phyloP scores from a whole-genome alignment of 1,139 yeast species.

The Diutina sp. region DNA sequence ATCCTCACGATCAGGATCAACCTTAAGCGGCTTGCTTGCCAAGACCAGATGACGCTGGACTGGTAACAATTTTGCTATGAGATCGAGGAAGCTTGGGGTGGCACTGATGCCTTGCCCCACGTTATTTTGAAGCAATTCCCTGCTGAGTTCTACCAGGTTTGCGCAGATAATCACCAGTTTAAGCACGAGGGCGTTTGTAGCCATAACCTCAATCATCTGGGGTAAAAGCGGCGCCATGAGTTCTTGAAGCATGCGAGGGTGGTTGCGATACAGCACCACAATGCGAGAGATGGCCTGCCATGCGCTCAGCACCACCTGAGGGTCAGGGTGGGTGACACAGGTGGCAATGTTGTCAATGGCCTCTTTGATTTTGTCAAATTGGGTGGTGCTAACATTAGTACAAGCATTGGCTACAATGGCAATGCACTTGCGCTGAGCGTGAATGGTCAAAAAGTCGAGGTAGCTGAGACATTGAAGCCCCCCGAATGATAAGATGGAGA shows the following conservation, averaged over 20 bases:
- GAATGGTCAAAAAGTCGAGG: slow-evolving; percentile 79
- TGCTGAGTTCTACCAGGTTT: background rate
- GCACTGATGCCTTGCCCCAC: background rate
- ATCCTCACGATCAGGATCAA: background rate
- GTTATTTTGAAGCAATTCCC: background rate
- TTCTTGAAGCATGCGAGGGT: background rate
- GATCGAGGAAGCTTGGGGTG: background rate
- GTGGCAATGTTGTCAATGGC: slow-evolving; percentile 52
- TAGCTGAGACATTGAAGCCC: slow-evolving; percentile 65
- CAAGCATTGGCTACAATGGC: slow-evolving; percentile 71
- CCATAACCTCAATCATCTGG: slow-evolving; percentile 1
- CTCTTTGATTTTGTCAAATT: slow-evolving; percentile 37
- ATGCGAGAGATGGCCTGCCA: slow-evolving; percentile 58
- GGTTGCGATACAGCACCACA: slow-evolving; percentile 11
- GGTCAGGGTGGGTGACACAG: slow-evolving; percentile 52
- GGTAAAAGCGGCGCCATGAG: background rate
- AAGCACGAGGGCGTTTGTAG: background rate
- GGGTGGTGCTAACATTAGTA: slow-evolving; percentile 28
- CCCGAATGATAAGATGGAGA: slow-evolving; percentile 39
- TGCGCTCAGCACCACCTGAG: slow-evolving; percentile 53
- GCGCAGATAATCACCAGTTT: slow-evolving; percentile 1
- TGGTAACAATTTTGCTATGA: background rate
- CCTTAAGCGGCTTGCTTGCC: background rate
- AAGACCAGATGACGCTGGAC: background rate
- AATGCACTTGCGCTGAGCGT: slow-evolving; percentile 79